These are phyloP conservation scores for Cadophora sp. DNA, from an alignment of 2,329 filamentous ascomycete species.

Conservation along the genomic window DNA sequence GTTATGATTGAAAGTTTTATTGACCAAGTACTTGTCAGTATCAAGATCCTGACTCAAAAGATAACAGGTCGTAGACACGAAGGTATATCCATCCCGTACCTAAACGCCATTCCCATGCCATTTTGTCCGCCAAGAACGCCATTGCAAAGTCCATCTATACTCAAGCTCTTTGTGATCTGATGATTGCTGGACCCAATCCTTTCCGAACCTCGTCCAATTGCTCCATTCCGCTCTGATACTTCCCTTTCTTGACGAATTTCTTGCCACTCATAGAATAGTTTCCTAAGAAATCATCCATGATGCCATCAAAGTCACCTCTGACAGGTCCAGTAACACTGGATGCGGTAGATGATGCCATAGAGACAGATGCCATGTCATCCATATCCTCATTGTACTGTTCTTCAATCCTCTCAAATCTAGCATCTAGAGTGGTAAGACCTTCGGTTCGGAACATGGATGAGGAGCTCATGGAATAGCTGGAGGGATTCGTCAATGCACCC, in stretches of 20 bases:
- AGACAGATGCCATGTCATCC: constrained; percentile 66
- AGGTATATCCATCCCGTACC: constrained; percentile 22
- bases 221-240: constrained; percentile 80
- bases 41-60: background rate
- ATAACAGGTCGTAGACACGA: background rate
- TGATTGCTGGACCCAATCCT: constrained; percentile 77
- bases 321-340: constrained; percentile 74
- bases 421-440: constrained; percentile 83
- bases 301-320: constrained; percentile 81
- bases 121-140: constrained; percentile 28
- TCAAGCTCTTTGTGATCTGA: constrained; percentile 49
- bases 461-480: constrained; percentile 90
- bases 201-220: constrained; percentile 90
- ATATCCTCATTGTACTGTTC: constrained; percentile 75
- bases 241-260: constrained; percentile 79
- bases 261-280: constrained; percentile 75
- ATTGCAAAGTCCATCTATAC: background rate
- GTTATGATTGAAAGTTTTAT: background rate
- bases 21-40: background rate
- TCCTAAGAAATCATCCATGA: constrained; percentile 92
- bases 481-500: constrained; percentile 87
- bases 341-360: constrained; percentile 67
- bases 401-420: constrained; percentile 90
- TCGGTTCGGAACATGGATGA: constrained; percentile 88
- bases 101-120: constrained; percentile 27